phyloP scores from a whole-genome alignment of 2,329 filamentous ascomycete species.

The Tolypocladium endophyticum region DNA sequence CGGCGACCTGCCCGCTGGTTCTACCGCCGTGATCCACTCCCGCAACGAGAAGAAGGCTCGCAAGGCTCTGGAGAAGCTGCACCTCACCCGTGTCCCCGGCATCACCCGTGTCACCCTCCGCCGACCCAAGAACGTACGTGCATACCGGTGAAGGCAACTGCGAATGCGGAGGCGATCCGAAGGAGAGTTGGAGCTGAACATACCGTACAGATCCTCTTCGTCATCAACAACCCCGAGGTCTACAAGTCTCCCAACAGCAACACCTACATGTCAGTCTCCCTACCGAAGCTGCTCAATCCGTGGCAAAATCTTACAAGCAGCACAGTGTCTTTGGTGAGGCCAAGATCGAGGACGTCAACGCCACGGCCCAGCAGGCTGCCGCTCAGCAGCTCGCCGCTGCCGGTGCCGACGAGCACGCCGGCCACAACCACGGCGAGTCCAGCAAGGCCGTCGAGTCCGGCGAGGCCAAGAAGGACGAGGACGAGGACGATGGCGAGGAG shows the following conservation, averaged over 20 bases:
- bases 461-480: conserved; percentile 66
- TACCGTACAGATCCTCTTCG: conserved; percentile 76
- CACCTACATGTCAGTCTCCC: conserved; percentile 84
- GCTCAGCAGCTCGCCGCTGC: conserved; percentile 85
- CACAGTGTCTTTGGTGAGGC: conserved; percentile 95
- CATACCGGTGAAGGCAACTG: conserved; percentile 1
- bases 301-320: neutral
- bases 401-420: conserved; percentile 54
- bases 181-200: conserved; percentile 8
- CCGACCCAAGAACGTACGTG: conserved; percentile 95
- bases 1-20: conserved; percentile 68
- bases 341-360: conserved; percentile 99
- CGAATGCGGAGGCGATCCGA: neutral
- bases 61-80: conserved; percentile 98
- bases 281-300: neutral
- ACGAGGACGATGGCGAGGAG: conserved; percentile 91
- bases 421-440: conserved; percentile 62
- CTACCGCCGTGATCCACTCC: conserved; percentile 85
- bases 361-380: conserved; percentile 78
- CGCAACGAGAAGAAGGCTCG: conserved; percentile 99
- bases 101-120: conserved; percentile 97
- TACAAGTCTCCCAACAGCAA: conserved; percentile 99
- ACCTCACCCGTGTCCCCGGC: conserved; percentile 89
- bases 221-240: conserved; percentile 99
- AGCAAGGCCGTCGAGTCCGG: conserved; percentile 50